Evolutionary conservation across 768 basidiomycete species (phyloP).

Genomic region (Lyophyllum decastes): DNA sequence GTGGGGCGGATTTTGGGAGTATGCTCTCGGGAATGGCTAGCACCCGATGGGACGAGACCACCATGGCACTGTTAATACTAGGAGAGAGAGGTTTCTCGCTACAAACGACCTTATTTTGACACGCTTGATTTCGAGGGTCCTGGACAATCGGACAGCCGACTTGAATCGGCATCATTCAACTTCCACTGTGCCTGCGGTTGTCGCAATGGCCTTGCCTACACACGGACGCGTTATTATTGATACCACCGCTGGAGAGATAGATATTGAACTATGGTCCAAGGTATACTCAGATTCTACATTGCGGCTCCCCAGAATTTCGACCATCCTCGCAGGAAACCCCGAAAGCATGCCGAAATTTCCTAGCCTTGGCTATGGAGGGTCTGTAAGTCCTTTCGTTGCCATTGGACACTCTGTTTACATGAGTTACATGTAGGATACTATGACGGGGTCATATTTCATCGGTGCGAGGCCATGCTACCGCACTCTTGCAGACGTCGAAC

Average conservation of each 20-base stretch:
- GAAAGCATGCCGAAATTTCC: slow-evolving; percentile 89
- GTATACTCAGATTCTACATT: slow-evolving; percentile 36
- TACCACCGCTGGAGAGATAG: slow-evolving; percentile 85
- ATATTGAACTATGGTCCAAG: slow-evolving; percentile 94
- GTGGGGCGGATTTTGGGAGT: too few relatives aligned
- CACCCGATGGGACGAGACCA: too few relatives aligned
- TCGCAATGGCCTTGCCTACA: slow-evolving; percentile 80
- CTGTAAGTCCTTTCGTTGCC: slow-evolving; percentile 31
- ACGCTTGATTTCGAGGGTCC: neutral
- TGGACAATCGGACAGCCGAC: neutral
- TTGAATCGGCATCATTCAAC: neutral
- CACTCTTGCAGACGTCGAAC: neutral
- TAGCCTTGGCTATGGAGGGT: slow-evolving; percentile 90
- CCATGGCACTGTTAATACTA: too few relatives aligned
- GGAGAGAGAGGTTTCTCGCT: too few relatives aligned
- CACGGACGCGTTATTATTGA: slow-evolving; percentile 85
- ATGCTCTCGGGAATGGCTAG: too few relatives aligned
- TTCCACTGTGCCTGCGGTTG: neutral
- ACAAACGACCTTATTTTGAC: neutral
- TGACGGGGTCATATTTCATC: slow-evolving; percentile 93
- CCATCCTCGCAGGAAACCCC: slow-evolving; percentile 73
- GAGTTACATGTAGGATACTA: slow-evolving; percentile 74
- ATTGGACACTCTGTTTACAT: neutral
- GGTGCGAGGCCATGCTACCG: slow-evolving; percentile 41
- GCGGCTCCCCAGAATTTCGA: neutral